Evolutionary conservation across 2,329 filamentous ascomycete species (phyloP), one percentile per base, ranked within the genome.

Genomic region (Plenodomus lindquistii): DNA sequence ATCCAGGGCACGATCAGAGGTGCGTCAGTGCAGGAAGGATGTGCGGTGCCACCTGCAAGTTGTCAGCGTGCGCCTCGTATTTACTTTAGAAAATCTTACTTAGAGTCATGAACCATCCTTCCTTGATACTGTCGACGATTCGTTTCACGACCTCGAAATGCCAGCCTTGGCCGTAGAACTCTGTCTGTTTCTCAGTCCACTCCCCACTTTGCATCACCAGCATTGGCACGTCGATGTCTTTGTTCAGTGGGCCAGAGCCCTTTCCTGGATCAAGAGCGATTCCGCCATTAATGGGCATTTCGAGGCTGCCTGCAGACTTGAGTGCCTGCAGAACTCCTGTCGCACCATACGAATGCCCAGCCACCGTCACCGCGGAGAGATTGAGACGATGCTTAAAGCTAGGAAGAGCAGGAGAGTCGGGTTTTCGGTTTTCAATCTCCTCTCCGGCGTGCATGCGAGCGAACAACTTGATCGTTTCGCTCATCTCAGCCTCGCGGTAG

Each of bases 201-300:
- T 84, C 81, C 50, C 83, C 79, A 40, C 83, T 86, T 70, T 88
- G 82, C 34, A 87, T 73, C 21, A 88, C 74, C 39, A 87, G 69
- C 2, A 84, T 65, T 1, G 85, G 84, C 1, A 85, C 80, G 22
- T 75, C 60, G 52, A 87, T 76, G 35, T 85, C 76, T 48, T 75
- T 65, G 69, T 87, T 87, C 10, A 88, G 73, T 0, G 76, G 81
- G 0, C 85, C 85, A 52, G 80, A 84, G 2, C 74, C 72, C 66
- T 88, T 88, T 43, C 85, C 85, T 0, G 85, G 85, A 64, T 88
- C 85, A 22, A 88, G 76, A 41, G 83, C 77, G 50, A 88, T 79
- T 17, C 77, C 85, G 2, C 80, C 84, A 1, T 78, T 75, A 52
- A 85, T 79, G 0, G 77, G 78, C 16, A 77, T 69, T 46, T 62